phyloP scores from a whole-genome alignment of 352 stramenopile species.

The Pythium sp. region DNA sequence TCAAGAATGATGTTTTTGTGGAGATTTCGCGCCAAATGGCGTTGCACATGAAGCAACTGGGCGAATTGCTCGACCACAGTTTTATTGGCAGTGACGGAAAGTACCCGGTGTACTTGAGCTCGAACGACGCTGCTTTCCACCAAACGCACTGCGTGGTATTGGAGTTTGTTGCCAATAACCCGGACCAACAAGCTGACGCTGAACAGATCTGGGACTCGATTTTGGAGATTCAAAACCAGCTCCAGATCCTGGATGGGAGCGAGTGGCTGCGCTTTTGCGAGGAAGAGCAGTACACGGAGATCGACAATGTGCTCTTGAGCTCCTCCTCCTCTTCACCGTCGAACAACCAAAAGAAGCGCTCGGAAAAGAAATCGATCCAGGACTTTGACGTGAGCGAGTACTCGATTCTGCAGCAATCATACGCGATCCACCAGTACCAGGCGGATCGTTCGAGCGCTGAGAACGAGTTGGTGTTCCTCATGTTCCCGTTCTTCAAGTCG shows the following conservation, averaged over 20 bases:
- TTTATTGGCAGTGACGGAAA: slow-evolving; percentile 5
- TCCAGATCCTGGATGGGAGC: slow-evolving; percentile 55
- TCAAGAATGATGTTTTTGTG: slow-evolving; percentile 44
- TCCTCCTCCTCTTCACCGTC: background rate
- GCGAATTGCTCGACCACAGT: slow-evolving; percentile 14
- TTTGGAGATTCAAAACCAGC: slow-evolving; percentile 31
- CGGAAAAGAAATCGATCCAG: slow-evolving; percentile 17
- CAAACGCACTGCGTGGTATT: slow-evolving; percentile 26
- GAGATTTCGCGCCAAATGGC: slow-evolving; percentile 26
- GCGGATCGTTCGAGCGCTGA: slow-evolving; percentile 66
- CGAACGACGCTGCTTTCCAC: slow-evolving; percentile 49
- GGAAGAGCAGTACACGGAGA: slow-evolving; percentile 52
- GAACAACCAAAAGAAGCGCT: slow-evolving; percentile 20
- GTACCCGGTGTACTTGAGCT: slow-evolving; percentile 44
- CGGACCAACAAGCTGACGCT: slow-evolving; percentile 23
- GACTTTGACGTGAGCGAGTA: slow-evolving; percentile 39
- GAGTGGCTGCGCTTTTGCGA: slow-evolving; percentile 76
- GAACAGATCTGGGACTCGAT: slow-evolving; percentile 40
- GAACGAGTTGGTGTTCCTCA: slow-evolving; percentile 71
- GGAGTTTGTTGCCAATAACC: slow-evolving; percentile 4
- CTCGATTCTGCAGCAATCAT: slow-evolving; percentile 82
- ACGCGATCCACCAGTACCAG: slow-evolving; percentile 75
- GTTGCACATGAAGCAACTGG: slow-evolving; percentile 23
- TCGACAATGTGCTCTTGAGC: slow-evolving; percentile 39
- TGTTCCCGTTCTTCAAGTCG: slow-evolving; percentile 63